These are phyloP conservation scores for Cytospora paraplurivora DNA, from an alignment of 2,329 filamentous ascomycete species.

Conservation along the genomic window DNA sequence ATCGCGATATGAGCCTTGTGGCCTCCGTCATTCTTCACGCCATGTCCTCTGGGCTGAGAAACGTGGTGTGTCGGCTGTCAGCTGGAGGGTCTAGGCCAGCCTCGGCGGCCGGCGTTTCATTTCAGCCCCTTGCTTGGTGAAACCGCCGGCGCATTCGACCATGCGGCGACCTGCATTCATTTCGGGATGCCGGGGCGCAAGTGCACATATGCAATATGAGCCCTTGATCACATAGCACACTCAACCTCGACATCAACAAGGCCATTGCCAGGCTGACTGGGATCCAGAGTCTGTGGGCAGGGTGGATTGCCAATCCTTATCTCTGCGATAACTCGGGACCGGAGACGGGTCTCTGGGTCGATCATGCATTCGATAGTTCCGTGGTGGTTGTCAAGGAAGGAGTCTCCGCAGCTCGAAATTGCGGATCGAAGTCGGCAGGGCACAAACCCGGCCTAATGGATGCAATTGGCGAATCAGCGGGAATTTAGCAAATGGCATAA, in stretches of 20 bases:
- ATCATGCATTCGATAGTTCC: not conserved
- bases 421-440: not conserved
- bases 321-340: constrained; percentile 1
- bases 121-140: not conserved
- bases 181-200: not conserved
- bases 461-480: not conserved
- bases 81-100: not conserved
- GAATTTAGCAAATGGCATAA: not conserved
- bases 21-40: not conserved
- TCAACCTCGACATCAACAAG: not conserved
- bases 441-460: not conserved
- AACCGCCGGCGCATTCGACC: constrained; percentile 1
- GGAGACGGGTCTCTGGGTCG: not conserved
- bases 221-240: not conserved
- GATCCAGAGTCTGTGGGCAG: not conserved
- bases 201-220: not conserved
- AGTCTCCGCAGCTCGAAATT: not conserved
- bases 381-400: not conserved
- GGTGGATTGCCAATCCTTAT: not conserved
- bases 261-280: not conserved
- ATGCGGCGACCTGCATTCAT: constrained; percentile 1
- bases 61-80: not conserved
- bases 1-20: not conserved
- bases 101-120: not conserved
- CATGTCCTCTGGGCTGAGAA: not conserved